Base-by-base conservation (phyloP, 2,329 filamentous ascomycete species). In the Xylariales sp. region DNA sequence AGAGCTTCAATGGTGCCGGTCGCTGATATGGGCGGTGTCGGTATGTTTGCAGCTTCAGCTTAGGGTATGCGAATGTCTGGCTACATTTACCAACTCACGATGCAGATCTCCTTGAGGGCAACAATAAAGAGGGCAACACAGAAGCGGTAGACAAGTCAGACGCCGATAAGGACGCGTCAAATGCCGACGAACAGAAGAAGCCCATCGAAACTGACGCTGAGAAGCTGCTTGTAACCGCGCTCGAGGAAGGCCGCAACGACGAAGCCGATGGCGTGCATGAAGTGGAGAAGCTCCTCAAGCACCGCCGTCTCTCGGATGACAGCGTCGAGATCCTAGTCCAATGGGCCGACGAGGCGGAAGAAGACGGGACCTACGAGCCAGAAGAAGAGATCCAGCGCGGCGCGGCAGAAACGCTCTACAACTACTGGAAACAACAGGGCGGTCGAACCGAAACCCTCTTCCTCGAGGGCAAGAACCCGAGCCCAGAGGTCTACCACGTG, bases 341-440 rank as follows among this genome's bases (percentile, higher is more conserved):
- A 18, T 64, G 61, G 58, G 47, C 22, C 2, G 55, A 50, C 10
- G 56, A 59, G 36, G 39, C 38, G 4, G 43, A 50, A 28, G 39
- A 52, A 15, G 51, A 60, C 5, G 52, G 51, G 4, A 60, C 57
- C 3, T 64, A 59, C 59, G 61, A 63, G 19, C 35, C 47, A 4
- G 62, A 64, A 32, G 51, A 54, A 11, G 59, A 58, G 40, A 58
- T 64, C 31, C 62, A 64, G 28, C 41, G 53, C 36, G 57, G 57
- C 31, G 60, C 59, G 1, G 55, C 52, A 19, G 59, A 62, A 16
- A 46, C 45, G 1, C 42, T 64, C 1, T 63, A 57, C 24, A 49
- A 52, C 5, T 64, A 62, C 42, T 64, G 61, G 61, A 51, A 50
- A 19, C 31, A 50, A 3, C 52, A 54, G 39, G 59, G 61, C 9